These are phyloP conservation scores for Iberis amara DNA, from an alignment of 441 rosid genomes.

Conservation along the genomic window DNA sequence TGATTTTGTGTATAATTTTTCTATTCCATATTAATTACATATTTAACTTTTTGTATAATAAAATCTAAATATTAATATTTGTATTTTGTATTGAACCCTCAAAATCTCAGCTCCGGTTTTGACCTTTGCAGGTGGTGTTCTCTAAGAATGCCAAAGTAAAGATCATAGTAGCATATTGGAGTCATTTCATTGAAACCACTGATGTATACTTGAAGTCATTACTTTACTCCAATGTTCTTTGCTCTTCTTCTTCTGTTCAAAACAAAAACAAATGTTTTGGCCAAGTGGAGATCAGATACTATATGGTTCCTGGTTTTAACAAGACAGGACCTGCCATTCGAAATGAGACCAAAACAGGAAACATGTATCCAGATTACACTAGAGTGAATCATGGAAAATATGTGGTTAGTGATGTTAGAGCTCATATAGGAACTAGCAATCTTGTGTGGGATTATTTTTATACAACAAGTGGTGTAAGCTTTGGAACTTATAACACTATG, in stretches of 20 bases:
- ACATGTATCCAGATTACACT: conserved; percentile 54
- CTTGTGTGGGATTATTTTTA: conserved; percentile 89
- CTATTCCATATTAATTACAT: too few relatives aligned
- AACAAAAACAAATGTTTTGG: conserved; percentile 61
- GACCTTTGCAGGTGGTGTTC: conserved; percentile 49
- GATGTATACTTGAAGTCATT: conserved; percentile 65
- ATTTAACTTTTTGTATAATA: too few relatives aligned
- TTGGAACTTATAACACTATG: conserved; percentile 56
- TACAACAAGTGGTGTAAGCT: conserved; percentile 75
- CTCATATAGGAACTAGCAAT: conserved; percentile 77
- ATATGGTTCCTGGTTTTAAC: conserved; percentile 71
- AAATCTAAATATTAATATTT: too few relatives aligned
- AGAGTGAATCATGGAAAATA: conserved; percentile 84
- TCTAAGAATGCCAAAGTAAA: conserved; percentile 76
- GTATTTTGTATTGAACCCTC: too few relatives aligned
- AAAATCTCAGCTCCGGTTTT: too few relatives aligned
- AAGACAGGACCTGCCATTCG: conserved; percentile 59
- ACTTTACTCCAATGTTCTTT: conserved; percentile 66
- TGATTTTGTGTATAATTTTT: too few relatives aligned
- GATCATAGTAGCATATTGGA: conserved; percentile 82
- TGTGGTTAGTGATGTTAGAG: conserved; percentile 59
- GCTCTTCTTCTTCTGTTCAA: conserved; percentile 51
- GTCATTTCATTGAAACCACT: conserved; percentile 62
- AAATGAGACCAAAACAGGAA: conserved; percentile 50
- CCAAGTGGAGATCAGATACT: conserved; percentile 69